These are phyloP conservation scores for Phallus indusiatus DNA, from an alignment of 768 basidiomycete genomes.

Conservation along the genomic window DNA sequence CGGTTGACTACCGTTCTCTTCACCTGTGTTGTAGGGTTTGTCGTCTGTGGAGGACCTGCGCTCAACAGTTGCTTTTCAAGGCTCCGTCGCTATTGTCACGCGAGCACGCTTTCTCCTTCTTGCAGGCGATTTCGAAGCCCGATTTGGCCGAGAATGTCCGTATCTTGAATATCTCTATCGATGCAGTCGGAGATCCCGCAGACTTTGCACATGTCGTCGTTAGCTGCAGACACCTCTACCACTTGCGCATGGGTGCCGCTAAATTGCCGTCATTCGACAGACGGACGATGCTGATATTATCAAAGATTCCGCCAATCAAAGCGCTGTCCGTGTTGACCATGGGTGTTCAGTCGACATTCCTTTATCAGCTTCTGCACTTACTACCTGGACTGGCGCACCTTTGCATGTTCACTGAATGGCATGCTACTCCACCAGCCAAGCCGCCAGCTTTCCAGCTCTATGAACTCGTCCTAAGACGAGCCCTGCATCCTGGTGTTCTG, in stretches of 20 bases:
- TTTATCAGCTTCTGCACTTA: slow-evolving; percentile 32
- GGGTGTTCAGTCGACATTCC: slow-evolving; percentile 33
- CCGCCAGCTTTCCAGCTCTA: slow-evolving; percentile 23
- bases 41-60: slow-evolving; percentile 12
- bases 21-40: slow-evolving; percentile 15
- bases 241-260: slow-evolving; percentile 19
- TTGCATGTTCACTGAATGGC: slow-evolving; percentile 29
- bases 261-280: slow-evolving; percentile 23
- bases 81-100: not conserved
- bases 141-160: not conserved
- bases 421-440: slow-evolving; percentile 23
- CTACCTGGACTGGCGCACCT: slow-evolving; percentile 31
- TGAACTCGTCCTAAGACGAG: slow-evolving; percentile 31
- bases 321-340: slow-evolving; percentile 25
- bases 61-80: slow-evolving; percentile 19
- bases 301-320: slow-evolving; percentile 19
- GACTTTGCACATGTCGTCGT: slow-evolving; percentile 16
- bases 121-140: not conserved
- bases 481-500: slow-evolving; percentile 22
- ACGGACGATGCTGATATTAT: slow-evolving; percentile 19
- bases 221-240: slow-evolving; percentile 25
- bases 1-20: slow-evolving; percentile 14
- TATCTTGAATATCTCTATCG: not conserved
- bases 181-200: not conserved
- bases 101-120: not conserved